A percentile compares a stretch with the other conserved stretches of the same genome.
Conservation (phyloP, 2,329 filamentous ascomycete genomes). For the Neonectria ditissima region DNA sequence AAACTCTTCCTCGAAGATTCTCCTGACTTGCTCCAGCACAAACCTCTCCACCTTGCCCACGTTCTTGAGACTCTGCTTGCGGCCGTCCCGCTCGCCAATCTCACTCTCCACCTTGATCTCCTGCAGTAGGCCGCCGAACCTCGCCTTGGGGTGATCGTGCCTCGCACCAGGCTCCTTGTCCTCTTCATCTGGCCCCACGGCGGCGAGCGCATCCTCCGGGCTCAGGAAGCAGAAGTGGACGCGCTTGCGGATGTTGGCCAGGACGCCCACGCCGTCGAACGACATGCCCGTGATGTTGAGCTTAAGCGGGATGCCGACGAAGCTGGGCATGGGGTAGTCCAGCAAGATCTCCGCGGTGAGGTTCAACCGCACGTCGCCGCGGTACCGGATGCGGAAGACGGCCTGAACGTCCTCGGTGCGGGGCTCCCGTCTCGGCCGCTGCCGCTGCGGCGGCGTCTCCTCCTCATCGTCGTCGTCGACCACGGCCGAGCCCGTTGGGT, state of each 20-base stretch:
- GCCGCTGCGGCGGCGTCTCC: conserved; percentile 41
- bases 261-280: conserved; percentile 93
- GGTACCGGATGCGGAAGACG: conserved; percentile 90
- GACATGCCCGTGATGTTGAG: conserved; percentile 94
- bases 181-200: conserved; percentile 66
- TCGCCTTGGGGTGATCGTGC: conserved; percentile 45
- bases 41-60: conserved; percentile 99
- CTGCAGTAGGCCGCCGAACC: conserved; percentile 82
- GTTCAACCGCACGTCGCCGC: conserved; percentile 86
- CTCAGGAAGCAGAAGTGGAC: conserved; percentile 96
- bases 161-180: conserved; percentile 41
- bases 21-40: conserved; percentile 93
- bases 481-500: conserved; percentile 52
- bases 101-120: conserved; percentile 98
- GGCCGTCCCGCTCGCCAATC: conserved; percentile 90
- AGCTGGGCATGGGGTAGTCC: conserved; percentile 98
- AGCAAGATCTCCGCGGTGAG: conserved; percentile 95
- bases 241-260: conserved; percentile 89
- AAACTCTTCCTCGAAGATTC: conserved; percentile 98
- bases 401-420: conserved; percentile 91
- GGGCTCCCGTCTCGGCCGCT: conserved; percentile 70
- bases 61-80: conserved; percentile 96
- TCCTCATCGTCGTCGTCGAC: conserved; percentile 53
- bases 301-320: conserved; percentile 94
- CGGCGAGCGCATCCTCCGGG: conserved; percentile 86